Conservation (phyloP, 2,329 filamentous ascomycete genomes). For the Epichloe sp. region DNA sequence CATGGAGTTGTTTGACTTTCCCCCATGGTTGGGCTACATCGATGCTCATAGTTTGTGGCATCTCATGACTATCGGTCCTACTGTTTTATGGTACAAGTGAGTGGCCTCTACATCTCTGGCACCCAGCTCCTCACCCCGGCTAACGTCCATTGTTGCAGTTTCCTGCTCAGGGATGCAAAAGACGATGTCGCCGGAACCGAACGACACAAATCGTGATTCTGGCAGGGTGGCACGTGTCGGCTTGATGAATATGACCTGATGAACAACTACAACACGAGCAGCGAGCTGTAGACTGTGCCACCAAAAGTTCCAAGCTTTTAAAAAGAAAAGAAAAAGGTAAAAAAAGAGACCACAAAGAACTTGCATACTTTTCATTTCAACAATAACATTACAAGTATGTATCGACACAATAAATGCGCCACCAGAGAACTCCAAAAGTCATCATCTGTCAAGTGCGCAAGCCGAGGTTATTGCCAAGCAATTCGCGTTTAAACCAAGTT, state of each 20-base stretch:
- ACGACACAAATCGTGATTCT: constrained; percentile 49
- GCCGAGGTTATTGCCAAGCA: neutral
- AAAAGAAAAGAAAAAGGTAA: too few relatives aligned
- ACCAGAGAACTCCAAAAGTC: constrained; percentile 42
- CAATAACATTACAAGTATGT: neutral
- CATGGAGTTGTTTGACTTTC: constrained; percentile 86
- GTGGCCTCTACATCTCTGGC: constrained; percentile 23
- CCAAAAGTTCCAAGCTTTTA: too few relatives aligned
- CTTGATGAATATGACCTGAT: too few relatives aligned
- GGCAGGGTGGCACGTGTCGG: neutral
- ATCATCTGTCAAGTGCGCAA: constrained; percentile 4
- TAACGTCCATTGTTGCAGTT: constrained; percentile 38
- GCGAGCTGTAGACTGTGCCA: too few relatives aligned
- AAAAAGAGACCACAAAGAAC: neutral
- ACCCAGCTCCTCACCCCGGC: neutral
- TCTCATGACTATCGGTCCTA: constrained; percentile 78
- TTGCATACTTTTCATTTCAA: too few relatives aligned
- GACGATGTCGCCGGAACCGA: constrained; percentile 61
- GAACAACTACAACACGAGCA: too few relatives aligned
- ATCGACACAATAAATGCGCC: neutral
- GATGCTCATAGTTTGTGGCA: constrained; percentile 97
- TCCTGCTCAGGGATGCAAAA: constrained; percentile 71
- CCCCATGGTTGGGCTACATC: constrained; percentile 71
- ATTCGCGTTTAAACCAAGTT: neutral
- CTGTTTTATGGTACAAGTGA: constrained; percentile 89